A percentile compares a stretch with the other conserved stretches of the same genome.
These are phyloP conservation scores for Elongisporangium senticosum DNA, from an alignment of 352 stramenopile genomes.

Conservation along the genomic window DNA sequence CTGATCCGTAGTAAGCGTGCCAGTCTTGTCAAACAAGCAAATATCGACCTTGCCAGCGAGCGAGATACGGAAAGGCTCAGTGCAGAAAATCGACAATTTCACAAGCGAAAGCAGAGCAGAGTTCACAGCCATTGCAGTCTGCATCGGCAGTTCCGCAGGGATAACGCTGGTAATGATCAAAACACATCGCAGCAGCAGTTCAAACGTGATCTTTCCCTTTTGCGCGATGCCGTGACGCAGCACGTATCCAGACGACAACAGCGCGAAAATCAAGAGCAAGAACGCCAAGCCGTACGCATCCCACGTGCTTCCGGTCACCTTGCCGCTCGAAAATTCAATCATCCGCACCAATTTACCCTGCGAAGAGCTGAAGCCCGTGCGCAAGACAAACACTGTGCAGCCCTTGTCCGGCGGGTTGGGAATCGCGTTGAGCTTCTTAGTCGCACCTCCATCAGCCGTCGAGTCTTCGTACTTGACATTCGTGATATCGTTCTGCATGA, in stretches of 20 bases:
- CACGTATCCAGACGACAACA: conserved; percentile 93
- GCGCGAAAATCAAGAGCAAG: conserved; percentile 95
- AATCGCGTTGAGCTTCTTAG: conserved; percentile 24
- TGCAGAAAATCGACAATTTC: conserved; percentile 97
- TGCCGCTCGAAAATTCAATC: conserved; percentile 97
- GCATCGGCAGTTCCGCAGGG: conserved; percentile 97
- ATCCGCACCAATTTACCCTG: conserved; percentile 98
- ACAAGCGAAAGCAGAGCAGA: conserved; percentile 93
- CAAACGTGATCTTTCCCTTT: conserved; percentile 92
- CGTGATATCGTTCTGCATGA: conserved; percentile 79
- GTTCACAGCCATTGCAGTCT: conserved; percentile 97
- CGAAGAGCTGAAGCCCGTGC: conserved; percentile 96
- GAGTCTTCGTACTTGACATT: conserved; percentile 16
- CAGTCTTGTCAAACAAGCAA: conserved; percentile 99
- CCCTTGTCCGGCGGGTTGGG: conserved; percentile 87
- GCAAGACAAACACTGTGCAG: conserved; percentile 92
- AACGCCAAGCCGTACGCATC: conserved; percentile 96
- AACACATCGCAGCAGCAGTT: conserved; percentile 96
- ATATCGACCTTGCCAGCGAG: conserved; percentile 95
- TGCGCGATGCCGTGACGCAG: conserved; percentile 84
- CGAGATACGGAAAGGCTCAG: conserved; percentile 97
- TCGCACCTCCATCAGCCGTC: neutral
- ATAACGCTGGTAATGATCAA: conserved; percentile 99
- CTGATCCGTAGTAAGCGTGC: conserved; percentile 97
- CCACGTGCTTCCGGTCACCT: conserved; percentile 91